These are phyloP conservation scores for Agrostemma githago DNA, from an alignment of 148 eudicot genomes.

Conservation along the genomic window DNA sequence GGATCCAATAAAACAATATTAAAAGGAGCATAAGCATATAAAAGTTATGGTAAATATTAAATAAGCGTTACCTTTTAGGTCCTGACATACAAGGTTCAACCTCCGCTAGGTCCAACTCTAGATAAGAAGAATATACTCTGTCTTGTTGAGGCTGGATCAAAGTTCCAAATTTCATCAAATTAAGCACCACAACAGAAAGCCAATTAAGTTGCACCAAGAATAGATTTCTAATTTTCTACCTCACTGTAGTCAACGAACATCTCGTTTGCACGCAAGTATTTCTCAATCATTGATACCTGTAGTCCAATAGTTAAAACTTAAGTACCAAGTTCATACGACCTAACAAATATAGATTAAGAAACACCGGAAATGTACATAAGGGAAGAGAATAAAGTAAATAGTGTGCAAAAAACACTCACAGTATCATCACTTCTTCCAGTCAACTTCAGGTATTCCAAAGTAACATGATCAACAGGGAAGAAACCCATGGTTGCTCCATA, in stretches of 20 bases:
- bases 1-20: background rate
- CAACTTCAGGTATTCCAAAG: slow-evolving; percentile 77
- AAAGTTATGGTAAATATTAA: background rate
- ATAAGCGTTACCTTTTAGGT: slow-evolving; percentile 68
- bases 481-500: slow-evolving; percentile 99
- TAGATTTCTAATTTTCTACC: slow-evolving; percentile 56
- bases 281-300: slow-evolving; percentile 88
- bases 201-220: background rate
- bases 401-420: slow-evolving; percentile 31
- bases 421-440: slow-evolving; percentile 95
- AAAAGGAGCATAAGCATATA: background rate
- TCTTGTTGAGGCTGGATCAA: slow-evolving; percentile 69
- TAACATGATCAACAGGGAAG: slow-evolving; percentile 97
- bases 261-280: slow-evolving; percentile 88
- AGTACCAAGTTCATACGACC: background rate
- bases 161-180: slow-evolving; percentile 3
- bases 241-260: slow-evolving; percentile 93
- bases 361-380: background rate
- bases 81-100: slow-evolving; percentile 94
- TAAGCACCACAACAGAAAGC: slow-evolving; percentile 7
- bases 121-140: slow-evolving; percentile 69
- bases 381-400: background rate
- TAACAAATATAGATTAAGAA: background rate
- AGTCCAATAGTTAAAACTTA: background rate
- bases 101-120: slow-evolving; percentile 68